Base-by-base conservation (phyloP, 192 early-diverging fungal species). In the Pecoramyces ruminantium region DNA sequence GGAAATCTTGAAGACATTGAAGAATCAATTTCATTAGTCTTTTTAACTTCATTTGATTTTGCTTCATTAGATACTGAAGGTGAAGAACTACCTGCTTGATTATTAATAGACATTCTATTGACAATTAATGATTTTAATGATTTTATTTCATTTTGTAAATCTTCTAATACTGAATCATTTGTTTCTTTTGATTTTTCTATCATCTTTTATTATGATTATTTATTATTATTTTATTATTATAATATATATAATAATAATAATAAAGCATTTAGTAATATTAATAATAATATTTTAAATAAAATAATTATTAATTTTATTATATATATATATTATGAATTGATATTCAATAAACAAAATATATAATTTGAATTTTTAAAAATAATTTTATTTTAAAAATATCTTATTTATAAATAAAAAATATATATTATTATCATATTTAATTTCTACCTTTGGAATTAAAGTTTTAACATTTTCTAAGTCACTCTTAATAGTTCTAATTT, bases 71-170 rank as follows among this genome's bases (percentile, higher is more conserved):
- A 6, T 6, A 34, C 6, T n/a, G 51, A n/a, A 27, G 51, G 9
- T 11, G 1, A 4, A 3, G 51, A 17, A 4, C 15, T 6, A 51
- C 2, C 21, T 51, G 15, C 18, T 67, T 67, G 51, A 67, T 67
- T 67, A 67, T n/a, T 67, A 11, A 67, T 25, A 27, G 51, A n/a
- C 51, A 67, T 67, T 67, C 96, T 92, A 84, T 92, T 98, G 30
- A 96, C 83, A 78, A 99, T 85, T 81, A 99, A 88, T 81, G 92
- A 95, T 82, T 97, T 95, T 39, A 99, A 88, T 28, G 94, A 95
- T 84, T 96, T 97, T 84, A 99, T 91, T 84, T 99, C 97, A 28
- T 88, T 89, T 86, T 99, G 97, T 28, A 99, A 87, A 38, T 98
- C 95, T 34, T 85, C 84, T 79, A 95, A 83, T 15, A 91, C 86